Base-by-base conservation (phyloP, 345 rosid genomes). In the Sisymbrium altissimum region DNA sequence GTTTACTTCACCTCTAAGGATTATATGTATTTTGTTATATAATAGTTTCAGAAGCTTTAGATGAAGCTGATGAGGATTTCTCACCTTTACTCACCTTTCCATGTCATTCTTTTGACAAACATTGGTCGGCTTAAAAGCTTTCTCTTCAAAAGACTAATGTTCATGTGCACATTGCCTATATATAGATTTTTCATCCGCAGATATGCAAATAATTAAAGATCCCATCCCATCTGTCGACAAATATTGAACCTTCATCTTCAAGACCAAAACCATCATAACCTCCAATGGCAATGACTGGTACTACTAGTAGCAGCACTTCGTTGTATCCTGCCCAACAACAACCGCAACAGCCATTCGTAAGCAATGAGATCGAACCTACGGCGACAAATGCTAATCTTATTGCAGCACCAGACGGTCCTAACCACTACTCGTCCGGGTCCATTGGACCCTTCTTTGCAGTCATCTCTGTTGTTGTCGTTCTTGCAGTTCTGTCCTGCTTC, bases 381-480 rank as follows among this genome's bases (percentile, higher is more conserved):
- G 60, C 66, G 3, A 70, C 75, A 2, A 77, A 9, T 50, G 64
- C 68, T 11, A 77, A 65, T 58, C 57, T 77, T 8, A 9, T 73
- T 4, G 32, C 73, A 2, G 69, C 72, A 30, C 64, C 84, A 7
- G 62, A 56, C 46, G 54, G 32, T 30, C 54, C 66, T 13, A 61
- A 40, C 23, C 78, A 72, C 65, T 56, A 73, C 56, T 69, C 88
- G 4, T 79, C 87, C 1, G 90, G 93, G 17, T 83, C 96, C 36
- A 81, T 87, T 6, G 88, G 92, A n/a, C 93, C 92, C 0, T 89
- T 92, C 82, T 83, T 92, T 9, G 90, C 75, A 0, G 89, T 84
- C 48, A 82, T 92, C 52, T 89, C 89, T 13, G 83, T 85, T 50
- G 71, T 89, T 0, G 55, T 77, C 3, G 52, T 89, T 78, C 83